These are phyloP conservation scores for Vanrija sp. DNA, from an alignment of 1,284 basidiomycete species.

Conservation along the genomic window DNA sequence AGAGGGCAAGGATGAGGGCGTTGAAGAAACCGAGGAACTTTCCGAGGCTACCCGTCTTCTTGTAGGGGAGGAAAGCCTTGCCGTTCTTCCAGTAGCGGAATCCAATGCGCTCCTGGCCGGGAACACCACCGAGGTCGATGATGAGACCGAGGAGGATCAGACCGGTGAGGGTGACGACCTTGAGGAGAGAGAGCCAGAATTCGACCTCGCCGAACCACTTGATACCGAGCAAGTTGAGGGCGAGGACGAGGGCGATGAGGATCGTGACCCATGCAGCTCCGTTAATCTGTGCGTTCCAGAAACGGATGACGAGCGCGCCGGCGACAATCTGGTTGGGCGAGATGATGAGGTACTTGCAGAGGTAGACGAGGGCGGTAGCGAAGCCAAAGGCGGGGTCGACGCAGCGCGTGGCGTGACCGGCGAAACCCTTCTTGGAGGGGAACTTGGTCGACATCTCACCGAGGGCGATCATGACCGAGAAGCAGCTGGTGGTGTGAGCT, in stretches of 20 bases:
- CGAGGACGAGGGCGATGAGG: slow-evolving; percentile 37
- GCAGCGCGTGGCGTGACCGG: slow-evolving; percentile 37
- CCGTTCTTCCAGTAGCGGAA: slow-evolving; percentile 56
- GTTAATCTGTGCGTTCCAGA: slow-evolving; percentile 37
- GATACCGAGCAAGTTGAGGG: slow-evolving; percentile 68
- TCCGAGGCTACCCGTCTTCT: slow-evolving; percentile 23
- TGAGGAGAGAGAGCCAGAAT: slow-evolving; percentile 53
- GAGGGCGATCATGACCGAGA: slow-evolving; percentile 33
- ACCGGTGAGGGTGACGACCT: slow-evolving; percentile 59
- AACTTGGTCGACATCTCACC: slow-evolving; percentile 48
- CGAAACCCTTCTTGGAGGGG: slow-evolving; percentile 43
- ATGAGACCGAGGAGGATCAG: slow-evolving; percentile 58
- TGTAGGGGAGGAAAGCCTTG: slow-evolving; percentile 38
- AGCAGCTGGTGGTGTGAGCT: slow-evolving; percentile 19
- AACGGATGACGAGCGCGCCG: slow-evolving; percentile 43
- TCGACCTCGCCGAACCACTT: slow-evolving; percentile 67
- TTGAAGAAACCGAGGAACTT: slow-evolving; percentile 35
- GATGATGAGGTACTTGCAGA: slow-evolving; percentile 56
- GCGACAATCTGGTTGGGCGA: slow-evolving; percentile 52
- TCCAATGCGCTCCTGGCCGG: slow-evolving; percentile 60
- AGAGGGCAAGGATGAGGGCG: slow-evolving; percentile 27
- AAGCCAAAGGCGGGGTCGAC: slow-evolving; percentile 41
- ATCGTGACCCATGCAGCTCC: slow-evolving; percentile 46
- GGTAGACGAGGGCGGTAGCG: slow-evolving; percentile 34
- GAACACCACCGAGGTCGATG: slow-evolving; percentile 66